Percentiles rank a stretch among this genome's conserved stretches.
Conservation (phyloP, 2,329 filamentous ascomycete genomes). For the Fusarium incarnatum region DNA sequence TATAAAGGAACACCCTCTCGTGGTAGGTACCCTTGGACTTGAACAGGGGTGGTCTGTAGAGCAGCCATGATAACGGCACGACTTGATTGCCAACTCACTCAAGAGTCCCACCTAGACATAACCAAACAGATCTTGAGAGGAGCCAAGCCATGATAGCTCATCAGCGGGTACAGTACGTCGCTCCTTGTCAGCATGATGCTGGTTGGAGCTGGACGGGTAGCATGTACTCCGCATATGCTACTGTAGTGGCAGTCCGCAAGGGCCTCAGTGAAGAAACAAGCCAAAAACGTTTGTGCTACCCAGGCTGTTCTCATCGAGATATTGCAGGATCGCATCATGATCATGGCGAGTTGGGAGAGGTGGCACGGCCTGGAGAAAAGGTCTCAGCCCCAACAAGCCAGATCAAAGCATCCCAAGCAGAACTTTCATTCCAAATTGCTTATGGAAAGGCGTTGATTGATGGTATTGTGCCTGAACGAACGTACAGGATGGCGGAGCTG, state of each 20-base stretch:
- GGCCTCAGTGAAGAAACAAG: slow-evolving; percentile 35
- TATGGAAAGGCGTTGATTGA: slow-evolving; percentile 1
- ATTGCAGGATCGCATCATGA: slow-evolving; percentile 46
- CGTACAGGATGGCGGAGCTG: slow-evolving; percentile 10
- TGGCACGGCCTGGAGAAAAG: slow-evolving; percentile 18
- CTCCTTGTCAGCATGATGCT: slow-evolving; percentile 42
- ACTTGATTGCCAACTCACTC: slow-evolving; percentile 47
- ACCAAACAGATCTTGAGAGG: slow-evolving; percentile 45
- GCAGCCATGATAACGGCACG: slow-evolving; percentile 43
- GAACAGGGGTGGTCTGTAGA: slow-evolving; percentile 37
- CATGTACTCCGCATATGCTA: slow-evolving; percentile 45
- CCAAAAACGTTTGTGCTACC: slow-evolving; percentile 37
- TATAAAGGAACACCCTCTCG: slow-evolving; percentile 42
- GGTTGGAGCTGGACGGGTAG: slow-evolving; percentile 38
- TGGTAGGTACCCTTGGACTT: slow-evolving; percentile 21
- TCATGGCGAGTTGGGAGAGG: slow-evolving; percentile 25
- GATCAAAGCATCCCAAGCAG: background rate
- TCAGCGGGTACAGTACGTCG: slow-evolving; percentile 36
- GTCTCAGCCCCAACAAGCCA: slow-evolving; percentile 14
- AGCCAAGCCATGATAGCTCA: slow-evolving; percentile 40
- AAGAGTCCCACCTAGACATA: slow-evolving; percentile 35
- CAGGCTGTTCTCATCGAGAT: slow-evolving; percentile 40
- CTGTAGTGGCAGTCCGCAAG: slow-evolving; percentile 40
- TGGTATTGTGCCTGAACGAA: slow-evolving; percentile 2
- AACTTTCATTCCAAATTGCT: background rate